phyloP scores from a whole-genome alignment of 1,284 basidiomycete species.

The Cryptococcus jaspeensis region DNA sequence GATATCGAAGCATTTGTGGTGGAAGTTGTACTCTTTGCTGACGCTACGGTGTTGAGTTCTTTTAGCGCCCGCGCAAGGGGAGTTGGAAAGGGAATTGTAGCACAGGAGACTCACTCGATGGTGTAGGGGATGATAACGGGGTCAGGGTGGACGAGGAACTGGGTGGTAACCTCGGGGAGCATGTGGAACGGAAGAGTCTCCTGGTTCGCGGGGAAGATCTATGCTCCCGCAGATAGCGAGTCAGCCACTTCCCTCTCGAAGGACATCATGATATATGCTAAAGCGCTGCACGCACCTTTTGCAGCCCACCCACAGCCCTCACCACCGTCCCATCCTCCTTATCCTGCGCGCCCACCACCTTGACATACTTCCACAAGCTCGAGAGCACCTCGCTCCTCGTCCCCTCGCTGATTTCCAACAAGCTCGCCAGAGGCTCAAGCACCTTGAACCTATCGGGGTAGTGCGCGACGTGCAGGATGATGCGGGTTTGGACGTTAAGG shows the following conservation, averaged over 20 bases:
- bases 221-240: neutral
- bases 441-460: constrained; percentile 84
- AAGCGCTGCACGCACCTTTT: constrained; percentile 49
- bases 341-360: constrained; percentile 80
- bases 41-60: constrained; percentile 23
- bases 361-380: constrained; percentile 90
- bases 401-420: constrained; percentile 82
- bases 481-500: constrained; percentile 69
- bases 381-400: constrained; percentile 79
- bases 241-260: neutral
- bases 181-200: constrained; percentile 71
- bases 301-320: constrained; percentile 70
- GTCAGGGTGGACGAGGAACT: constrained; percentile 72
- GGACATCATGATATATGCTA: neutral
- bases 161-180: constrained; percentile 81
- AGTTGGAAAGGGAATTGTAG: neutral
- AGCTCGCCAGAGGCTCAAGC: constrained; percentile 68
- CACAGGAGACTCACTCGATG: constrained; percentile 35
- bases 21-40: constrained; percentile 45
- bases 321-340: constrained; percentile 81
- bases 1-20: constrained; percentile 74
- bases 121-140: constrained; percentile 82
- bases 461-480: constrained; percentile 80
- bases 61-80: neutral
- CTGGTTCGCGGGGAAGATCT: constrained; percentile 62